Base-by-base conservation (phyloP, 2,329 filamentous ascomycete genomes). In the Colletotrichum lindemuthianum region DNA sequence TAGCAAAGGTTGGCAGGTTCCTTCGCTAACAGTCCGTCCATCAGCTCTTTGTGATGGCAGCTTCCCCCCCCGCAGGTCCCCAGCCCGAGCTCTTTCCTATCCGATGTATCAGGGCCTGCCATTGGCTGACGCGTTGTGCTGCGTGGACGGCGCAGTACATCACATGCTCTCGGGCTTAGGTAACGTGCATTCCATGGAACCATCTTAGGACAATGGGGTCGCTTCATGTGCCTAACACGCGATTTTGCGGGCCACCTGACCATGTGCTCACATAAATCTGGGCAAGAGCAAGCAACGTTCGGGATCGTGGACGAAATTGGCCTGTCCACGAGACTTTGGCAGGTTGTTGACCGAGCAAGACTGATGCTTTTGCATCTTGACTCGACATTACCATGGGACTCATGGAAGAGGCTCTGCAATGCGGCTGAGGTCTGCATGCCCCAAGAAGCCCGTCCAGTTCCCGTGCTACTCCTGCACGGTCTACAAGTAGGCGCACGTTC, bases 121-220 rank as follows among this genome's bases (percentile, higher is more conserved):
- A 65, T 65, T 65, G 58, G 61, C 56, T 65, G 63, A 61, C 51
- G 57, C 52, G 12, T 43, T 36, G 52, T 32, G 13, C 40, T 51
- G 45, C 33, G 40, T 34, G n/a, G 11, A 36, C 15, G 57, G 24
- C 11, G 34, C 37, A 41, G 51, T 36, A 61, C 54, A 59, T 65
- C 58, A 63, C 58, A 65, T 65, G 63, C 58, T 57, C 16, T 33
- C 15, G 15, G 16, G 58, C 36, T 65, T 57, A 65, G 40, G 51
- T 63, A 65, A 61, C 45, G 8, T 8, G 13, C 36, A 6, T 24
- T 15, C n/a, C 6, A 13, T 51, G 8, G 36, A n/a, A 39, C 33
- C 32, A 32, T 9, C 53, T n/a, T 50, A 24, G 24, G 24, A 24
- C 24, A 24, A 24, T 24, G 24, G 24, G 24, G 12, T 39, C 41